These are phyloP conservation scores for Malassezia caprae DNA, from an alignment of 1,284 basidiomycete species.

Conservation along the genomic window DNA sequence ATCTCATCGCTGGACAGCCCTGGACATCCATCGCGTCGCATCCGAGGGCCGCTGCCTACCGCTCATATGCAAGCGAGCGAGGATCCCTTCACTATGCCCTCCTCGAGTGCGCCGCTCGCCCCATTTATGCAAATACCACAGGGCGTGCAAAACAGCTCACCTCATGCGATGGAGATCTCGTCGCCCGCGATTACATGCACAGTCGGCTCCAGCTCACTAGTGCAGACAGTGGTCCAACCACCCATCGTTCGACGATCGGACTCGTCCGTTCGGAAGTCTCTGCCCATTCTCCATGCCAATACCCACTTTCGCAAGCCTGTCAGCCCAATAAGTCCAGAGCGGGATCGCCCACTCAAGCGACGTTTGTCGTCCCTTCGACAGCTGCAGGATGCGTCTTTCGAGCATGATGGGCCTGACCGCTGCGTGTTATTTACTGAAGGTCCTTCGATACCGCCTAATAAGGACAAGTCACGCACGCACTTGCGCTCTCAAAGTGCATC, in stretches of 20 bases:
- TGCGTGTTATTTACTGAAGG: neutral
- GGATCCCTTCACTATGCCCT: slow-evolving; percentile 8
- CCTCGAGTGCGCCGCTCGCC: neutral
- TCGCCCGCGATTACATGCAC: slow-evolving; percentile 15
- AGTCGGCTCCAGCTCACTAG: neutral
- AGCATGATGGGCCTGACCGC: slow-evolving; percentile 1
- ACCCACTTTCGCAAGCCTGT: neutral
- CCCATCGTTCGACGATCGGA: neutral
- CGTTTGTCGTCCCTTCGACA: slow-evolving; percentile 10
- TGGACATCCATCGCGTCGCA: slow-evolving; percentile 10
- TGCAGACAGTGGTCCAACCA: neutral
- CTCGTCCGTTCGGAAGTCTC: slow-evolving; percentile 1
- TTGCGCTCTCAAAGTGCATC: slow-evolving; percentile 12
- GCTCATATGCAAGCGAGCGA: neutral
- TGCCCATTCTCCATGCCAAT: slow-evolving; percentile 2
- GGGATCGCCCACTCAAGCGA: slow-evolving; percentile 7
- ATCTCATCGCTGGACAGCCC: slow-evolving; percentile 37
- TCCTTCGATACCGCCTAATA: neutral
- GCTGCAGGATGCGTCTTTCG: slow-evolving; percentile 7
- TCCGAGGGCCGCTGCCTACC: slow-evolving; percentile 2
- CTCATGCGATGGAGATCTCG: slow-evolving; percentile 41
- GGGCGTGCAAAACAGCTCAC: slow-evolving; percentile 38
- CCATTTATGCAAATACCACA: slow-evolving; percentile 23
- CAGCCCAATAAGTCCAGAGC: slow-evolving; percentile 1
- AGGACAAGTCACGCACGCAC: slow-evolving; percentile 1